Base-by-base conservation (phyloP, 148 eudicot species). In the Beta vulgaris region DNA sequence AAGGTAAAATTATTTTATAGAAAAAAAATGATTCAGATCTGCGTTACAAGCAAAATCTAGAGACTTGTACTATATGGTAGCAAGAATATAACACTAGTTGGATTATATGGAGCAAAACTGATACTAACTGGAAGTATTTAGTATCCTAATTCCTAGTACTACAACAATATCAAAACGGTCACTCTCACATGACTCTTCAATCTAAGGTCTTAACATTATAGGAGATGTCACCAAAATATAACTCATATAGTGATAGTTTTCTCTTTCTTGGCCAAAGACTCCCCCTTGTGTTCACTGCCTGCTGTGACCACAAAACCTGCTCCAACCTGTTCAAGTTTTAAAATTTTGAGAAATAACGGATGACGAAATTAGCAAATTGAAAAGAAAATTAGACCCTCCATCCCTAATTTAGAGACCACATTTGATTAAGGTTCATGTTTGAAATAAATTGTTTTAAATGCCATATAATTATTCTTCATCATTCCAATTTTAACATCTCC, bases 271-370 rank as follows among this genome's bases (percentile, higher is more conserved):
- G 98, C 93, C 80, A 95, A 74, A 14, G 96, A 80, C 74, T 95
- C 98, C 10, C 96, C 92, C 73, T 90, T 95, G 81, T 87, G 68
- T 57, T 95, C 97, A 29, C 98, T 89, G 12, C 97, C 93, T 29
- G 98, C 85, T 46, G 85, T 84, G 12, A 95, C 89, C 61, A 95
- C 98, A 72, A 67, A 95, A 66, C 96, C 92, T n/a, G 93, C 97
- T 73, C 98, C 98, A 72, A 92, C 92, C 98, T 95, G 78, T 72
- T 49, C 48, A 10, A 26, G 19, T 46, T 23, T 46, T 18, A 68
- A 31, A 60, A 46, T 2, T 23, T n/a, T 71, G 2, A 11, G 29
- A 31, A 18, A 14, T 19, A 35, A 18, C 10, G 31, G 31, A 55
- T 40, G 21, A n/a, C 9, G 19, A 32, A 28, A 53, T 2, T 10